A percentile compares a stretch with the other conserved stretches of the same genome.
These are phyloP conservation scores for Rugosomyces carneus DNA, from an alignment of 1,284 basidiomycete species.

Conservation along the genomic window DNA sequence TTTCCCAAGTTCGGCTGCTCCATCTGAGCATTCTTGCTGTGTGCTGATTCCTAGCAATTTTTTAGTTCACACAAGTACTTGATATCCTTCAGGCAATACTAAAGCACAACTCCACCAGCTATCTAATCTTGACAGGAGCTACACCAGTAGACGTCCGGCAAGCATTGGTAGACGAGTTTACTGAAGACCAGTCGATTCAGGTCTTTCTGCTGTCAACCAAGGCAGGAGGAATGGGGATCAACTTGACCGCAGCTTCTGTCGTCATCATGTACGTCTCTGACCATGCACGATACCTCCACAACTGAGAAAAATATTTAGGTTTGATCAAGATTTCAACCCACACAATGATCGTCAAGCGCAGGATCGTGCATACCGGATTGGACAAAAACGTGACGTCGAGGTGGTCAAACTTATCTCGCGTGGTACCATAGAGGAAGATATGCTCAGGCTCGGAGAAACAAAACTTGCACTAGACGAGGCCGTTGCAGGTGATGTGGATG, in stretches of 20 bases:
- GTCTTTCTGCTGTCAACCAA: conserved; percentile 95
- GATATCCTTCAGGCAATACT: conserved; percentile 91
- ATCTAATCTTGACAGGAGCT: conserved; percentile 87
- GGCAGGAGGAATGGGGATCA: conserved; percentile 91
- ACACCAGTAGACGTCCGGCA: conserved; percentile 95
- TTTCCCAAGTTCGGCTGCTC: conserved; percentile 68
- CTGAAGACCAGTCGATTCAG: conserved; percentile 86
- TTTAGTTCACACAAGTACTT: conserved; percentile 88
- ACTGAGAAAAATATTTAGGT: conserved; percentile 39
- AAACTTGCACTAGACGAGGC: conserved; percentile 91
- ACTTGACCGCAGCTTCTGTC: conserved; percentile 87
- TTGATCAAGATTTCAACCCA: conserved; percentile 97
- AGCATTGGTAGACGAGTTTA: conserved; percentile 93
- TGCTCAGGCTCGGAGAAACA: conserved; percentile 83
- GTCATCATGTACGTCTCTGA: conserved; percentile 72
- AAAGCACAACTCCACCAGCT: conserved; percentile 71
- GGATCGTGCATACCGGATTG: conserved; percentile 97
- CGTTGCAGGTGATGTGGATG: conserved; percentile 73
- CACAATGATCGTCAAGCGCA: conserved; percentile 94
- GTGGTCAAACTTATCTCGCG: conserved; percentile 92
- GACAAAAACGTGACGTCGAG: conserved; percentile 86
- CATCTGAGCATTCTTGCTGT: neutral
- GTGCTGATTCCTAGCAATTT: neutral
- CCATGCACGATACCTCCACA: neutral
- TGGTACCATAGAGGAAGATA: conserved; percentile 95